Percentiles rank a stretch among this genome's conserved stretches.
Conservation (phyloP, 1,284 basidiomycete genomes). For the Leccinum holopus region DNA sequence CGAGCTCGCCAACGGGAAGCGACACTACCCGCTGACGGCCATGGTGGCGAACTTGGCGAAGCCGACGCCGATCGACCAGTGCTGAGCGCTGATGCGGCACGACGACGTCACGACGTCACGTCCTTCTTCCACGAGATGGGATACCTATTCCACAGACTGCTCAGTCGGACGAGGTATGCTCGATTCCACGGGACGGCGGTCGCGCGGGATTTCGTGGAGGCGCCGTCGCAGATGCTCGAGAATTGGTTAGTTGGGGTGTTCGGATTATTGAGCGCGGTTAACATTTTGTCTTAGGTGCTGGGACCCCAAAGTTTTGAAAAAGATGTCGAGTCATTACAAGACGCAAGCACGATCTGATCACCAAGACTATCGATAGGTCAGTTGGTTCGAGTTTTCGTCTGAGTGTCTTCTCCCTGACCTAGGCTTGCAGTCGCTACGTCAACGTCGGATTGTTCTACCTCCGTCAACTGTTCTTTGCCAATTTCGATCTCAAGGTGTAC, state of each 20-base stretch:
- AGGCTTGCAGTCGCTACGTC: constrained; percentile 61
- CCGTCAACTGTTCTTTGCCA: constrained; percentile 77
- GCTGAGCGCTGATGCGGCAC: too few relatives aligned
- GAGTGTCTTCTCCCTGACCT: too few relatives aligned
- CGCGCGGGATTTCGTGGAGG: constrained; percentile 83
- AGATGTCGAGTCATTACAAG: constrained; percentile 71
- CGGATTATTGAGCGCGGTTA: neutral
- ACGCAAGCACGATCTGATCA: constrained; percentile 69
- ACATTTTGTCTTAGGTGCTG: constrained; percentile 53
- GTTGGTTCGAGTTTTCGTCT: constrained; percentile 25
- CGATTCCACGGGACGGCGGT: constrained; percentile 82
- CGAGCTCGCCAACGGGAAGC: constrained; percentile 48
- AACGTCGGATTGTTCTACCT: constrained; percentile 80
- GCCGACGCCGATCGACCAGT: constrained; percentile 73
- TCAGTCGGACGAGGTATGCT: constrained; percentile 64
- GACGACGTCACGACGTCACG: constrained; percentile 61
- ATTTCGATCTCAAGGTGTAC: constrained; percentile 74
- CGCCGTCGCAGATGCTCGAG: constrained; percentile 88
- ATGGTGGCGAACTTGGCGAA: constrained; percentile 91
- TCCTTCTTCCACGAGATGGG: constrained; percentile 86
- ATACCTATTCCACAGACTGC: constrained; percentile 81
- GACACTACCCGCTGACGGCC: constrained; percentile 70
- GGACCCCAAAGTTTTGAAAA: constrained; percentile 71
- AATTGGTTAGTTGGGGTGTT: constrained; percentile 59
- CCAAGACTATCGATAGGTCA: constrained; percentile 75